Evolutionary conservation across 768 basidiomycete genomes (phyloP).

Genomic region (Suillus hirtellus): DNA sequence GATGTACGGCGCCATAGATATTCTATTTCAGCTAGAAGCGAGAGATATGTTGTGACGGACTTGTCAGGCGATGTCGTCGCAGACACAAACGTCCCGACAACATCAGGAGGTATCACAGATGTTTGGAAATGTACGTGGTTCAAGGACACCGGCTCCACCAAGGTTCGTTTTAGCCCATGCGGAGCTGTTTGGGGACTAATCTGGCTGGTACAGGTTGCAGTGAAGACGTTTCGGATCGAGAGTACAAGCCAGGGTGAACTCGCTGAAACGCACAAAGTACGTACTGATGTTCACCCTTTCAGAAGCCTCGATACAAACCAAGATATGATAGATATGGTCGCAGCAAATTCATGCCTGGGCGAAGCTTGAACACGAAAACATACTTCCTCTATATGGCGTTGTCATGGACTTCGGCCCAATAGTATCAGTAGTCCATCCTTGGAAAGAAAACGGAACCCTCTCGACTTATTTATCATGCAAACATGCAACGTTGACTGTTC

Average conservation of each 20-base stretch:
- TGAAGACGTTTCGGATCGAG: constrained; percentile 10
- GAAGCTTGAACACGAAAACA: constrained; percentile 22
- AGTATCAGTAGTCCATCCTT: constrained; percentile 23
- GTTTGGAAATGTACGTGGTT: constrained; percentile 12
- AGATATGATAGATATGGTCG: constrained; percentile 15
- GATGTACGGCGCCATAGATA: background rate
- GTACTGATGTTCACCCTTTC: background rate
- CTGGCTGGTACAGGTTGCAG: constrained; percentile 6
- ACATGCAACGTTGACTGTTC: constrained; percentile 17
- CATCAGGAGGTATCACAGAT: constrained; percentile 11
- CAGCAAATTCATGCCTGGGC: constrained; percentile 26
- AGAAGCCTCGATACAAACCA: background rate
- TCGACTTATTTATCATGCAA: constrained; percentile 14
- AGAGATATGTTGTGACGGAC: background rate
- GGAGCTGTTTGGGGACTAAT: background rate
- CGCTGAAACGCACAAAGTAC: constrained; percentile 4
- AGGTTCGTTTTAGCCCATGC: background rate
- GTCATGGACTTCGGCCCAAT: constrained; percentile 23
- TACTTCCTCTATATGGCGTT: constrained; percentile 22
- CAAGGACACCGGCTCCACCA: background rate
- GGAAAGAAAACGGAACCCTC: constrained; percentile 22
- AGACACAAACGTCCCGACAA: background rate
- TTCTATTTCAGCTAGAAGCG: background rate
- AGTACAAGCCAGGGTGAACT: constrained; percentile 5
- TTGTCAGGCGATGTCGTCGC: constrained; percentile 1